These are phyloP conservation scores for Ceriops tagal DNA, from an alignment of 345 rosid species.

Conservation along the genomic window DNA sequence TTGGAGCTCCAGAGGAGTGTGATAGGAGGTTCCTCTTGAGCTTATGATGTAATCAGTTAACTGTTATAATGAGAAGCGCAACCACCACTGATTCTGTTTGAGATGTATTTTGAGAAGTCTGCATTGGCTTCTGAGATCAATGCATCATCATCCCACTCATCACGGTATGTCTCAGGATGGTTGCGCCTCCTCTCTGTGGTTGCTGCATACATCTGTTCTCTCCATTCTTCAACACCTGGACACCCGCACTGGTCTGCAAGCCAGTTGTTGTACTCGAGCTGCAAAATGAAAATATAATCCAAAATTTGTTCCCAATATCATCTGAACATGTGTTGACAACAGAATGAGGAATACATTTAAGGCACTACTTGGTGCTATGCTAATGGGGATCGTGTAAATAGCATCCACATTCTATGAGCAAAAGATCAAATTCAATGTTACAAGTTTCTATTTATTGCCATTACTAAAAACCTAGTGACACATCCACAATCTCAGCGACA, in stretches of 20 bases:
- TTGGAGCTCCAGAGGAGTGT: too few species aligned
- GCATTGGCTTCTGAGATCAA: conserved; percentile 17
- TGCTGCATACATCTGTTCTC: conserved; percentile 1
- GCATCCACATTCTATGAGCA: background rate
- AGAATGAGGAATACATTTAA: too few species aligned
- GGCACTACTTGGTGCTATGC: too few species aligned
- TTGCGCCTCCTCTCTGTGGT: background rate
- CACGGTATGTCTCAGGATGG: conserved; percentile 16
- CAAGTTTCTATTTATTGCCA: background rate
- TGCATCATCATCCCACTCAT: conserved; percentile 13
- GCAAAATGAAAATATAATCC: conserved; percentile 5
- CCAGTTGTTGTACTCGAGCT: conserved; percentile 25
- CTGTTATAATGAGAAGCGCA: background rate
- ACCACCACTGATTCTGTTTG: background rate
- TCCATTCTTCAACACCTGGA: conserved; percentile 21
- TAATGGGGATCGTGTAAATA: background rate
- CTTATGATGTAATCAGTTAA: background rate
- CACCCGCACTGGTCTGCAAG: conserved; percentile 16
- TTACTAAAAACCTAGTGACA: background rate
- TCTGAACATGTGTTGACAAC: too few species aligned
- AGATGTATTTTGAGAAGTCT: conserved; percentile 12
- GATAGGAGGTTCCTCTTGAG: background rate
- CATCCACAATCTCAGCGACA: background rate
- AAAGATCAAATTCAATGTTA: background rate
- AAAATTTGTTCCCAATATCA: too few species aligned